Conservation (phyloP, 2,329 filamentous ascomycete genomes). For the Alternaria hordeiaustralica region DNA sequence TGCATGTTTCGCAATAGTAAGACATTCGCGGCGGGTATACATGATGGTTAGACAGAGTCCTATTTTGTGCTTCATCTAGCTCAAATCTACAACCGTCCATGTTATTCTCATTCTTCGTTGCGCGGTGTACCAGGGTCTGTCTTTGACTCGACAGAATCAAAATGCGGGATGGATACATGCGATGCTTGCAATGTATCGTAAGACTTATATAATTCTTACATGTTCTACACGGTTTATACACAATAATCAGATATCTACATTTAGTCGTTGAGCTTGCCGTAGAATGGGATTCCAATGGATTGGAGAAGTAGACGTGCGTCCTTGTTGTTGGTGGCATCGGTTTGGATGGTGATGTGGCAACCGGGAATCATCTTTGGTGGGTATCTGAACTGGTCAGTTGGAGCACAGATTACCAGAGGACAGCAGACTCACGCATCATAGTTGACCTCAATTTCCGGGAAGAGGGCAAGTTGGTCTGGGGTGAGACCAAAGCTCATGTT, state of each 20-base stretch:
- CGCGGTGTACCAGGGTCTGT: neutral
- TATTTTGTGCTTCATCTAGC: neutral
- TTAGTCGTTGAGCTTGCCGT: constrained; percentile 68
- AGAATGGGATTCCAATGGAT: constrained; percentile 79
- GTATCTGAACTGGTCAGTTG: constrained; percentile 55
- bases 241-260: neutral
- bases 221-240: constrained; percentile 28
- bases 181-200: neutral
- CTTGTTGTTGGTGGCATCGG: constrained; percentile 81
- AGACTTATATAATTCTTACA: constrained; percentile 1
- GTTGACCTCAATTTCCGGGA: constrained; percentile 94
- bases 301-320: constrained; percentile 80
- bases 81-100: neutral
- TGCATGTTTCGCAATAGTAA: neutral
- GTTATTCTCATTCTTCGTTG: neutral
- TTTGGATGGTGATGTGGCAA: constrained; percentile 82
- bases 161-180: neutral
- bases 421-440: constrained; percentile 76
- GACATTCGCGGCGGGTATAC: neutral
- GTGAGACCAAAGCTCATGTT: constrained; percentile 85
- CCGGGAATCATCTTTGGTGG: constrained; percentile 81
- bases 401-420: neutral
- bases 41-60: neutral
- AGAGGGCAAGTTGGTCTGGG: constrained; percentile 76
- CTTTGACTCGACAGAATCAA: neutral